Percentiles rank a stretch among this genome's conserved stretches.
Conservation (phyloP, 805 yeast genomes). For the Blastobotrys mokoenaii region DNA sequence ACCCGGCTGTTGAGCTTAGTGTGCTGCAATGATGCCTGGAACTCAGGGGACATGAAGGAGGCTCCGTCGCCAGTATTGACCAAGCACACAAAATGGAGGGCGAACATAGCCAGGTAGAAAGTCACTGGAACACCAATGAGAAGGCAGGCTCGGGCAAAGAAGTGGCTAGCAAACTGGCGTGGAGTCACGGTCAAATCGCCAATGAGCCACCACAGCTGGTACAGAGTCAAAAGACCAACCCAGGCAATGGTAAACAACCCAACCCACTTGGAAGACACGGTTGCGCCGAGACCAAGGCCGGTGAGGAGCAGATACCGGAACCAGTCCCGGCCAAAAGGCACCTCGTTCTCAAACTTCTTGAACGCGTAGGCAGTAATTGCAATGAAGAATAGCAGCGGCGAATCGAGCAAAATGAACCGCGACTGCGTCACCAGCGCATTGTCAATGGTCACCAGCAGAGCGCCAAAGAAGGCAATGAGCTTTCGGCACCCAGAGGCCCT, state of each 20-base stretch:
- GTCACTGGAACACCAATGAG: slow-evolving; percentile 47
- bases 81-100: slow-evolving; percentile 43
- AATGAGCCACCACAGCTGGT: slow-evolving; percentile 55
- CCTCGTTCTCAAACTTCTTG: slow-evolving; percentile 40
- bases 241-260: slow-evolving; percentile 63
- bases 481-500: slow-evolving; percentile 49
- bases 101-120: slow-evolving; percentile 50
- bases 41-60: slow-evolving; percentile 55
- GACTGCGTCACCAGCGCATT: slow-evolving; percentile 57
- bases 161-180: slow-evolving; percentile 33
- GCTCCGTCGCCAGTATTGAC: slow-evolving; percentile 50
- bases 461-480: slow-evolving; percentile 41
- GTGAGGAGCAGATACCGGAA: slow-evolving; percentile 38
- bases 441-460: slow-evolving; percentile 49
- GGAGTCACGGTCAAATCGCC: slow-evolving; percentile 56
- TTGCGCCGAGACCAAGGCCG: slow-evolving; percentile 43
- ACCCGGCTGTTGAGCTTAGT: slow-evolving; percentile 31
- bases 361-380: slow-evolving; percentile 43
- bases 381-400: slow-evolving; percentile 36
- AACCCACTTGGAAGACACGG: slow-evolving; percentile 58
- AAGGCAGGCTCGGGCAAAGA: slow-evolving; percentile 32
- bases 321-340: slow-evolving; percentile 46
- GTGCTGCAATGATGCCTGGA: slow-evolving; percentile 50
- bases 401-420: slow-evolving; percentile 41
- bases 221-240: slow-evolving; percentile 43